These are phyloP conservation scores for Pisolithus thermaeus DNA, from an alignment of 1,284 basidiomycete genomes.

Conservation along the genomic window DNA sequence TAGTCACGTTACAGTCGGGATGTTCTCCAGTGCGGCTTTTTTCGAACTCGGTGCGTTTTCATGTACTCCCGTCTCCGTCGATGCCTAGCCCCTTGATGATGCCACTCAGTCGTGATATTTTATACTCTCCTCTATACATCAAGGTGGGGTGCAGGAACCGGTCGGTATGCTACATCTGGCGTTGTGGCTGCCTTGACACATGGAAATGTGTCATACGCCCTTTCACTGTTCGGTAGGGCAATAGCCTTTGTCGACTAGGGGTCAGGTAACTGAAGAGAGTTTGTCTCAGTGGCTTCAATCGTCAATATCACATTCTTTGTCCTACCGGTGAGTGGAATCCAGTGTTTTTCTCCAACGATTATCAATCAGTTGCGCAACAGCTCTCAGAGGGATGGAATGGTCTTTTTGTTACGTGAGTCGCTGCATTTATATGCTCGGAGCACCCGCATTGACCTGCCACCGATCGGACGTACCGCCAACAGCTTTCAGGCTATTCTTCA, in stretches of 20 bases:
- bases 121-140: constrained; percentile 1
- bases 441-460: background rate
- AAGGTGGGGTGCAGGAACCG: background rate
- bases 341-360: background rate
- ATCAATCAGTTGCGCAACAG: background rate
- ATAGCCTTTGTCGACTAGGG: background rate
- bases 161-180: background rate
- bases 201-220: constrained; percentile 4
- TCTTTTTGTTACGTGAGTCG: constrained; percentile 1
- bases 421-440: background rate
- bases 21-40: constrained; percentile 3
- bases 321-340: constrained; percentile 1
- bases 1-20: constrained; percentile 1
- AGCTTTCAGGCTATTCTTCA: constrained; percentile 9
- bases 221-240: constrained; percentile 1
- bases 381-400: constrained; percentile 3
- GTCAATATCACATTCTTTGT: constrained; percentile 5
- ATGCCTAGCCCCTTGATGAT: background rate
- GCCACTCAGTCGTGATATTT: background rate
- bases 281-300: background rate
- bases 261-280: background rate
- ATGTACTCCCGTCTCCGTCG: background rate
- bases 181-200: background rate
- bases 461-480: background rate
- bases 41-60: constrained; percentile 4